Base-by-base conservation (phyloP, 331 rosid species). In the Telfairia occidentalis region DNA sequence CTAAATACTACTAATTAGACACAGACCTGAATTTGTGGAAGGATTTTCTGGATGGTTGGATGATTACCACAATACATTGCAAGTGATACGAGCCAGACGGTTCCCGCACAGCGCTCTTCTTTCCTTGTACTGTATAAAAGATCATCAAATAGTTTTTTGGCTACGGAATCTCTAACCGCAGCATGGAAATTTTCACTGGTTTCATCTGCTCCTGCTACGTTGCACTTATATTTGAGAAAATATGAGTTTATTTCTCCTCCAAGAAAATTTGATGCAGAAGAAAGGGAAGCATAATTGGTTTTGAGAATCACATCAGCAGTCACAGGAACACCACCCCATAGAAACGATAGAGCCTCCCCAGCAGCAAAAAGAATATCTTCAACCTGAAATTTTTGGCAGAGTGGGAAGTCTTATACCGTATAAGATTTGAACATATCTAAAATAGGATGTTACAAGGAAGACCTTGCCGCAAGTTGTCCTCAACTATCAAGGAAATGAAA, bases 251-350 rank as follows among this genome's bases (percentile, higher is more conserved):
- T 83, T 83, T 91, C 97, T 81, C 91, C 89, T 85, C 89, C 85
- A 81, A 94, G 90, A 85, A 94, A 94, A 78, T 94, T 94, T 58
- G 98, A 91, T 82, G 95, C 92, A 89, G 80, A 88, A n/a, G 96
- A 94, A 65, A 94, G 96, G 5, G 98, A 89, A 72, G 86, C 82
- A 77, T 87, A 94, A 85, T 94, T 86, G 28, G 97, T 92, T 80
- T 85, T 88, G 75, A 94, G 98, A 82, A 94, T 94, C 78, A 86
- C 85, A 80, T 91, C 96, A 78, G 96, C 97, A 74, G 78, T 91
- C 85, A 94, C 92, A 52, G 97, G 96, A 81, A 91, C 92, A 78
- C 96, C 88, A 34, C 97, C 98, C 98, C 98, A 94, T 86, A 94
- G 73, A 82, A 91, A 94, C 32, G 98, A 87, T 40, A 94, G 76